A percentile compares a stretch with the other conserved stretches of the same genome.
Evolutionary conservation across 345 rosid species (phyloP).

Genomic region (Camelina neglecta): DNA sequence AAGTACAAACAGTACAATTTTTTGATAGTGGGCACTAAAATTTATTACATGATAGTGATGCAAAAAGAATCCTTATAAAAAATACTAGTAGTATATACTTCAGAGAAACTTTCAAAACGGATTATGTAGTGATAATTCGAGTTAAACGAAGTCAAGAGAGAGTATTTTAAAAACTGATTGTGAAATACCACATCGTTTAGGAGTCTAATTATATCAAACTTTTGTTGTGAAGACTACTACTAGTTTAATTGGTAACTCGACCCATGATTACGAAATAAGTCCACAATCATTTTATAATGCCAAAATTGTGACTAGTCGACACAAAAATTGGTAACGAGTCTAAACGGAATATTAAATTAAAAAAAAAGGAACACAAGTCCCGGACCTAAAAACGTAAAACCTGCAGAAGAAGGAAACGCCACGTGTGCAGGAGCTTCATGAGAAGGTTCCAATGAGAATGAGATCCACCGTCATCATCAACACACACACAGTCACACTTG

Average conservation of each 20-base stretch:
- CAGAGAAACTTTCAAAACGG: not conserved
- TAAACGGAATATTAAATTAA: not conserved
- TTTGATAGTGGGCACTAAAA: not conserved
- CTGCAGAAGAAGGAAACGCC: slow-evolving; percentile 17
- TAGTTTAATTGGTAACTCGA: not conserved
- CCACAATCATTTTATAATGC: not conserved
- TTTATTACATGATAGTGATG: not conserved
- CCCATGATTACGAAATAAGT: not conserved
- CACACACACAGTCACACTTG: not conserved
- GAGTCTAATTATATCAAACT: too few species aligned
- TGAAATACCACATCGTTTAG: too few species aligned
- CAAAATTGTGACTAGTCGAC: slow-evolving; percentile 3
- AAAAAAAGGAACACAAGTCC: slow-evolving; percentile 11
- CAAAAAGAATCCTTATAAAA: not conserved
- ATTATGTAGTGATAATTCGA: too few species aligned
- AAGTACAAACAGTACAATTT: slow-evolving; percentile 2
- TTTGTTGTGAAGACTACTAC: too few species aligned
- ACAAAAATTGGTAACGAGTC: not conserved
- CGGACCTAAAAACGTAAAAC: slow-evolving; percentile 14
- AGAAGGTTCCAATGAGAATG: slow-evolving; percentile 35
- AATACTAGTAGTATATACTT: not conserved
- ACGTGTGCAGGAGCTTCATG: slow-evolving; percentile 33
- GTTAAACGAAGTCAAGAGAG: too few species aligned
- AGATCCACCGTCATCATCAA: slow-evolving; percentile 35
- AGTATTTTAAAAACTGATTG: too few species aligned